phyloP scores from a whole-genome alignment of 371 early-diverging fungal genomes.

The Basidiobolus meristosporus region DNA sequence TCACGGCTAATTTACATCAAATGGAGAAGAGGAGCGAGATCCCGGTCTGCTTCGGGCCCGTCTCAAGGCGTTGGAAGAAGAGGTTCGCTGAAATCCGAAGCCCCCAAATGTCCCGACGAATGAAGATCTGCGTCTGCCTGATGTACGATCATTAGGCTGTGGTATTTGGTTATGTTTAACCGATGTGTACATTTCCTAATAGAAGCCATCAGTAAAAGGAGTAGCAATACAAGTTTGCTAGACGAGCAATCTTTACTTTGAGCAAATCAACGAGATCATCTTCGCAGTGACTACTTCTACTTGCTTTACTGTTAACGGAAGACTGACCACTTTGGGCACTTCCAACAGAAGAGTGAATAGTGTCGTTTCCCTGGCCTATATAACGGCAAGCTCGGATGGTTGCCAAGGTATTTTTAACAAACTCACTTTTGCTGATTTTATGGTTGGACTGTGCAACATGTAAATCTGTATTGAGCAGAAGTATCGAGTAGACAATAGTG shows the following conservation, averaged over 20 bases:
- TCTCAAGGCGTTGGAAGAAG: too few species aligned
- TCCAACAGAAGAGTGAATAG: not conserved
- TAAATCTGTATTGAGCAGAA: constrained; percentile 83
- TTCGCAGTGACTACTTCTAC: not conserved
- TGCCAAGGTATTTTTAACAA: constrained; percentile 34
- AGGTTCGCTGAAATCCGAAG: too few species aligned
- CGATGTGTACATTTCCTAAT: too few species aligned
- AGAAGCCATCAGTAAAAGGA: too few species aligned
- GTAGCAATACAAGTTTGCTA: not conserved
- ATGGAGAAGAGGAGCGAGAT: too few species aligned
- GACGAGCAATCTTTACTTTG: constrained; percentile 35
- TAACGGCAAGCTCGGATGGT: constrained; percentile 8
- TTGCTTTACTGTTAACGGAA: constrained; percentile 6
- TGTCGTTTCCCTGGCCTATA: not conserved
- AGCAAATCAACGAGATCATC: constrained; percentile 9
- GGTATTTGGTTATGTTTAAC: too few species aligned
- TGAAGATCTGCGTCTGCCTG: too few species aligned
- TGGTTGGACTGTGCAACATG: constrained; percentile 56
- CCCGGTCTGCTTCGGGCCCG: too few species aligned
- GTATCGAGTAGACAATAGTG: constrained; percentile 63
- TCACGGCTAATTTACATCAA: too few species aligned
- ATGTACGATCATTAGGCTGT: too few species aligned
- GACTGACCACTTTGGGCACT: not conserved
- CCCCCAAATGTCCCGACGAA: too few species aligned
- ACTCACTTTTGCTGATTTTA: constrained; percentile 34